Conservation (phyloP, 1,284 basidiomycete species). For the Cryptococcus sp. region DNA sequence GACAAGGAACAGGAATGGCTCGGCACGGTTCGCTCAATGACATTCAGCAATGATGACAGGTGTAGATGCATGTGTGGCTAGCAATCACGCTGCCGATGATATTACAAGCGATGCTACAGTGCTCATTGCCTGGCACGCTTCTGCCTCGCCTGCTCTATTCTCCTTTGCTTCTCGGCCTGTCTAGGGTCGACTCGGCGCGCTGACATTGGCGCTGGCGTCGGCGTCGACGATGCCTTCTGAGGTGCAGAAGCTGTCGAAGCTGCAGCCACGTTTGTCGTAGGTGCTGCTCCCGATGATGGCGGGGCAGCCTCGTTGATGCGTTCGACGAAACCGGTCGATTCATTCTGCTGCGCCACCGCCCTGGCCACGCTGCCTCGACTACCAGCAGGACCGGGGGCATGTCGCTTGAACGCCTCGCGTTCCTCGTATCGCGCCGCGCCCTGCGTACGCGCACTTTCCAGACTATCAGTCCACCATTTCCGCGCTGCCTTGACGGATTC, state of each 20-base stretch:
- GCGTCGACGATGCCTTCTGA: background rate
- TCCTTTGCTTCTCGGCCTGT: constrained; percentile 29
- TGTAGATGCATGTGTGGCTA: background rate
- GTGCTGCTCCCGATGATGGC: background rate
- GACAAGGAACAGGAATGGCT: too few species aligned
- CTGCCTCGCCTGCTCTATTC: constrained; percentile 34
- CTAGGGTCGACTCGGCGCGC: constrained; percentile 5
- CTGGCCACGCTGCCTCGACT: background rate
- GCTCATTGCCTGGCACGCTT: constrained; percentile 21
- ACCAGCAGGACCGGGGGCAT: background rate
- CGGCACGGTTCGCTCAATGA: too few species aligned
- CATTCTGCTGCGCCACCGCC: background rate
- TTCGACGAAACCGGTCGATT: constrained; percentile 11
- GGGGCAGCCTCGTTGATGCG: constrained; percentile 11
- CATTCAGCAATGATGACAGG: background rate
- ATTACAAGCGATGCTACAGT: too few species aligned
- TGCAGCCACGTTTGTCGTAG: background rate
- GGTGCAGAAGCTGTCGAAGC: background rate
- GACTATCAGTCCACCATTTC: constrained; percentile 14
- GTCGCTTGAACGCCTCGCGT: constrained; percentile 4
- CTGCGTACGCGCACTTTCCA: constrained; percentile 13
- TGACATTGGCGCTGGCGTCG: background rate
- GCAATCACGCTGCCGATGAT: background rate
- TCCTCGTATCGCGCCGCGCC: background rate
- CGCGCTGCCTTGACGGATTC: constrained; percentile 25